Conservation (phyloP, 176 grass and related monocot species). For the Musa beccarii region DNA sequence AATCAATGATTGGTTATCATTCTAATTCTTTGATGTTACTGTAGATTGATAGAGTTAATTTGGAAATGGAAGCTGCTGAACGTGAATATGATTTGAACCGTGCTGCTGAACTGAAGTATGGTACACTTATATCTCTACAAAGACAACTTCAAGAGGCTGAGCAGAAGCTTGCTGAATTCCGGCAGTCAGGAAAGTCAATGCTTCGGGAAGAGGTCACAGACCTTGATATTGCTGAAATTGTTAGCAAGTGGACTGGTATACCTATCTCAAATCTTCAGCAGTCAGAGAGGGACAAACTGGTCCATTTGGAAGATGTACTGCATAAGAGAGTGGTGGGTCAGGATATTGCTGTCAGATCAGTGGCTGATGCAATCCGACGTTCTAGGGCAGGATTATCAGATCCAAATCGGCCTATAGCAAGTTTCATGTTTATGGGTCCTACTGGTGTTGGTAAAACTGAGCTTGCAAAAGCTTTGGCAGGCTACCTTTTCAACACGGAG, state of each 20-base stretch:
- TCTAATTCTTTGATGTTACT: conserved; percentile 16
- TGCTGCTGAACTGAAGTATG: conserved; percentile 89
- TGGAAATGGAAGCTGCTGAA: conserved; percentile 92
- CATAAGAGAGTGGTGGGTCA: conserved; percentile 95
- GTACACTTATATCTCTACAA: conserved; percentile 66
- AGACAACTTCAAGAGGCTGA: conserved; percentile 79
- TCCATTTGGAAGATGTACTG: conserved; percentile 72
- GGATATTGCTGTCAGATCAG: conserved; percentile 78
- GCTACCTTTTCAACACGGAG: conserved; percentile 87
- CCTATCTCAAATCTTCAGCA: conserved; percentile 92
- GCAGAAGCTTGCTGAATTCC: conserved; percentile 76
- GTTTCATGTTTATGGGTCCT: conserved; percentile 99
- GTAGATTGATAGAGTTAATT: conserved; percentile 88
- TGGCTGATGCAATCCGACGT: conserved; percentile 84
- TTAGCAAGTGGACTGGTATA: conserved; percentile 95
- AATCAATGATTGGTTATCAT: conserved; percentile 19
- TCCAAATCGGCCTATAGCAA: conserved; percentile 91
- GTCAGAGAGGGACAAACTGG: conserved; percentile 80
- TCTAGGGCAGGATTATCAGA: conserved; percentile 86
- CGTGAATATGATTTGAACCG: conserved; percentile 81
- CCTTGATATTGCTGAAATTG: conserved; percentile 79
- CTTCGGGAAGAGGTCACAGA: conserved; percentile 87
- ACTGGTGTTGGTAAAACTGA: conserved; percentile 95
- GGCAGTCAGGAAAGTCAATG: conserved; percentile 76
- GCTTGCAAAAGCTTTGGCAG: conserved; percentile 75